Base-by-base conservation (phyloP, 208 protist species). In the Lotmaria passim region DNA sequence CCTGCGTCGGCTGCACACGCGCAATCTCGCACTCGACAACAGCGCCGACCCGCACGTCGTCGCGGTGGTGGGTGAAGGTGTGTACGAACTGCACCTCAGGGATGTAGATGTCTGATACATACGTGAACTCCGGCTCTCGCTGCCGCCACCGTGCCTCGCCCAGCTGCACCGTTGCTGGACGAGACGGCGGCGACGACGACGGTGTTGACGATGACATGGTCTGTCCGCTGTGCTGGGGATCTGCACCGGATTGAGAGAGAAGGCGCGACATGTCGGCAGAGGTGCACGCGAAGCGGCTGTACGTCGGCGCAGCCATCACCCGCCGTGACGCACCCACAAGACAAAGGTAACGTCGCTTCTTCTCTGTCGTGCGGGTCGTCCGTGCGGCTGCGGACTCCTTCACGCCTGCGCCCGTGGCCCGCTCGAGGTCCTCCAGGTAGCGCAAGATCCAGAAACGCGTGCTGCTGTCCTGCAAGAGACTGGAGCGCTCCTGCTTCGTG, bases 101-200 rank as follows among this genome's bases (percentile, higher is more conserved):
- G 28, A 96, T 80, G 78, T 94, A 96, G 21, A 96, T 63, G 33
- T 94, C 86, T 0, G 89, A 94, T 8, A 94, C 83, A 73, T 87
- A 94, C 7, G 41, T 30, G 44, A 73, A 69, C 50, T 77, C 52
- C n/a, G 75, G 26, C 2, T 31, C 31, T 2, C 21, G 17, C 34
- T 77, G 64, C 12, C 30, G 53, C 55, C 58, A 65, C 24, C 60
- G 73, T 15, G 58, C 48, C 8, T 55, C 8, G 43, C 39, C 34
- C 10, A 70, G 24, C 14, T 23, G 56, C 47, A 75, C 38, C 19
- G 72, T 51, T 6, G 69, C 56, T 10, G 52, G 70, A 36, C 41
- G 57, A 23, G 7, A 39, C n/a, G 8, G 11, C n/a, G n/a, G n/a
- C n/a, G n/a, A n/a, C n/a, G n/a, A n/a, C n/a, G n/a, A n/a, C n/a